Evolutionary conservation across 192 early-diverging fungal species (phyloP).

Genomic region (Coemansia sp.): DNA sequence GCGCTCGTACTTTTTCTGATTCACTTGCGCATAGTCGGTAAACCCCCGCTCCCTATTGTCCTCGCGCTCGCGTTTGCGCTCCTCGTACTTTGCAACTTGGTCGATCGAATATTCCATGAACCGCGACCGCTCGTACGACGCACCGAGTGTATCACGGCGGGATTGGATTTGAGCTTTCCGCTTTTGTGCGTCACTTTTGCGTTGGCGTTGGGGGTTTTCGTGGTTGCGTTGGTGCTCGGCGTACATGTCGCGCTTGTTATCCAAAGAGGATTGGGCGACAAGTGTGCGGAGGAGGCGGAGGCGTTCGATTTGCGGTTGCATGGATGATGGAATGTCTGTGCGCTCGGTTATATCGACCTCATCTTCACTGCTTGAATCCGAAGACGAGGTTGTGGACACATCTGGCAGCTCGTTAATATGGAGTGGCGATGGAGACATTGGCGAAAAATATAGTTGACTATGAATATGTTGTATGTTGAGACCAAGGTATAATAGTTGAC

Average conservation of each 20-base stretch:
- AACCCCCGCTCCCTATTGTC: slow-evolving; percentile 71
- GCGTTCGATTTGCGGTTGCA: slow-evolving; percentile 31
- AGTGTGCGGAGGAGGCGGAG: slow-evolving; percentile 27
- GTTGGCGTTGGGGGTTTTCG: slow-evolving; percentile 64
- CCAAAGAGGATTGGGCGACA: slow-evolving; percentile 41
- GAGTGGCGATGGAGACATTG: too few species aligned
- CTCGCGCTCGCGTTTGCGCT: slow-evolving; percentile 60
- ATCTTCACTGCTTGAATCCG: slow-evolving; percentile 4
- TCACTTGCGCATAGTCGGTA: slow-evolving; percentile 80
- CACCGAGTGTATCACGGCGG: slow-evolving; percentile 63
- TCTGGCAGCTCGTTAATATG: too few species aligned
- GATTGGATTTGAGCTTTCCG: slow-evolving; percentile 74
- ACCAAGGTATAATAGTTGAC: too few species aligned
- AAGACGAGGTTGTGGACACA: too few species aligned
- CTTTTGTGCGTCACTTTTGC: slow-evolving; percentile 65
- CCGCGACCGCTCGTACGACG: slow-evolving; percentile 81
- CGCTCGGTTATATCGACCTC: slow-evolving; percentile 43
- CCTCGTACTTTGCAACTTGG: slow-evolving; percentile 77
- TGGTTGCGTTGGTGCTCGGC: slow-evolving; percentile 73
- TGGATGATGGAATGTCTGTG: slow-evolving; percentile 27
- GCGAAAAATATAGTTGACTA: too few species aligned
- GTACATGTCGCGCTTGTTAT: slow-evolving; percentile 75
- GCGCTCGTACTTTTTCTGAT: slow-evolving; percentile 85
- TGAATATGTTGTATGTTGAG: too few species aligned
- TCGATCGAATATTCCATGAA: slow-evolving; percentile 86